A percentile compares a stretch with the other conserved stretches of the same genome.
phyloP scores from a whole-genome alignment of 2,329 filamentous ascomycete species.

The Massarina eburnea region DNA sequence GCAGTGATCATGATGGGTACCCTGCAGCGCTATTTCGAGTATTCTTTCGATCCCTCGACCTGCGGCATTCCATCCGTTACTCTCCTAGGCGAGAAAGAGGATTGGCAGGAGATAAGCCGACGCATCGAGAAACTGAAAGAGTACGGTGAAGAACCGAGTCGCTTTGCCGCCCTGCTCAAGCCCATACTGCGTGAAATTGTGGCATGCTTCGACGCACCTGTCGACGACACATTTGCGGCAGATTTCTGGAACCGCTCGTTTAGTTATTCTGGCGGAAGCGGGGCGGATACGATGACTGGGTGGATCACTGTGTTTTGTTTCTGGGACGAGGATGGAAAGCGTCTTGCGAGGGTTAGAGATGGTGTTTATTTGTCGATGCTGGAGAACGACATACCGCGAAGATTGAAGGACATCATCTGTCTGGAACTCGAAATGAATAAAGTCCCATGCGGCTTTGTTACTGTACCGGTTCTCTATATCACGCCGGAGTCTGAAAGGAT shows the following conservation, averaged over 20 bases:
- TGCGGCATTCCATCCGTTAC: slow-evolving; percentile 59
- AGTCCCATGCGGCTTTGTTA: background rate
- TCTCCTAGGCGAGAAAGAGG: slow-evolving; percentile 49
- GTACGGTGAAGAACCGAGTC: slow-evolving; percentile 49
- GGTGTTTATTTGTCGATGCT: background rate
- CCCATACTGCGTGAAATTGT: slow-evolving; percentile 53
- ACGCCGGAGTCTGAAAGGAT: background rate
- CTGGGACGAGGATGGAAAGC: background rate
- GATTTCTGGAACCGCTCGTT: slow-evolving; percentile 39
- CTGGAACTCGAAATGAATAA: background rate
- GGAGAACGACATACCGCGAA: background rate
- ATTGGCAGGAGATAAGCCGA: slow-evolving; percentile 49
- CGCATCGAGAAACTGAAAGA: slow-evolving; percentile 48
- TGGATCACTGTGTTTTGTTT: background rate
- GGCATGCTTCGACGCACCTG: slow-evolving; percentile 42
- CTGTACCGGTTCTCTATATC: background rate
- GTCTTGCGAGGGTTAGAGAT: background rate
- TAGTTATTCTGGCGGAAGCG: background rate
- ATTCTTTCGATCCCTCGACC: slow-evolving; percentile 13
- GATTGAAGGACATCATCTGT: background rate
- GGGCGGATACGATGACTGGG: background rate
- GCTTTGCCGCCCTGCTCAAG: slow-evolving; percentile 44
- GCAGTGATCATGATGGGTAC: slow-evolving; percentile 56
- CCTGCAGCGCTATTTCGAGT: slow-evolving; percentile 54
- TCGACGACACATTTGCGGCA: slow-evolving; percentile 29